Conservation (phyloP, 345 rosid species). For the Sisymbrium irio region DNA sequence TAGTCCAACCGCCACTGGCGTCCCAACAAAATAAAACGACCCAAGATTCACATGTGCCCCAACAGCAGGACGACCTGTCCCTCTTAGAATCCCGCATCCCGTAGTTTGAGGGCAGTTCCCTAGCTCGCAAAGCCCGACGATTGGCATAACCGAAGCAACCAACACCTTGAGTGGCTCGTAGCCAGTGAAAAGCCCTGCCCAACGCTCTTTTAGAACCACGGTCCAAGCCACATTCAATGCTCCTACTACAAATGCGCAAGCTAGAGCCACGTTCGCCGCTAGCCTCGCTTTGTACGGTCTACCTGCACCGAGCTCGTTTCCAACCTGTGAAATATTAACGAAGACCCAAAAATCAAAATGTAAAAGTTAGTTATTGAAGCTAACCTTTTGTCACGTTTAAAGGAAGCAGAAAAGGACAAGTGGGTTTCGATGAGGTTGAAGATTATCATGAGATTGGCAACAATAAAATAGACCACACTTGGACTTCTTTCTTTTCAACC, state of each 20-base stretch:
- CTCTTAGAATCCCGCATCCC: slow-evolving; percentile 90
- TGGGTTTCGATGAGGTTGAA: slow-evolving; percentile 24
- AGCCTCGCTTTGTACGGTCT: slow-evolving; percentile 79
- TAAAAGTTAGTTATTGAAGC: slow-evolving; percentile 15
- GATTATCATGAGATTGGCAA: slow-evolving; percentile 27
- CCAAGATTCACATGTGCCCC: slow-evolving; percentile 84
- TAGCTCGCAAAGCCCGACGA: slow-evolving; percentile 87
- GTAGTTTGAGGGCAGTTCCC: slow-evolving; percentile 97
- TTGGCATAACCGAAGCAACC: slow-evolving; percentile 84
- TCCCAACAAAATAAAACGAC: slow-evolving; percentile 90
- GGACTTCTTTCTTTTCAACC: slow-evolving; percentile 29
- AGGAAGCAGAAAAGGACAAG: slow-evolving; percentile 31
- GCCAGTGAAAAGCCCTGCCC: slow-evolving; percentile 78
- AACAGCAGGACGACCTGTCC: slow-evolving; percentile 76
- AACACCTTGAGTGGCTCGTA: slow-evolving; percentile 56
- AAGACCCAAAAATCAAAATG: background rate
- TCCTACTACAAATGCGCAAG: slow-evolving; percentile 76
- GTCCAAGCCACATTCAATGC: slow-evolving; percentile 82
- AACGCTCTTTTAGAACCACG: slow-evolving; percentile 52
- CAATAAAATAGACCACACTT: slow-evolving; percentile 33
- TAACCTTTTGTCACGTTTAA: slow-evolving; percentile 29
- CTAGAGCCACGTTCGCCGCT: slow-evolving; percentile 81
- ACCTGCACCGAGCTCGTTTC: slow-evolving; percentile 96
- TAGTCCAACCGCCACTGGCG: slow-evolving; percentile 84
- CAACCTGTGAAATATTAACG: slow-evolving; percentile 47